These are phyloP conservation scores for Diplodia scrobiculata DNA, from an alignment of 2,329 filamentous ascomycete genomes.

Conservation along the genomic window DNA sequence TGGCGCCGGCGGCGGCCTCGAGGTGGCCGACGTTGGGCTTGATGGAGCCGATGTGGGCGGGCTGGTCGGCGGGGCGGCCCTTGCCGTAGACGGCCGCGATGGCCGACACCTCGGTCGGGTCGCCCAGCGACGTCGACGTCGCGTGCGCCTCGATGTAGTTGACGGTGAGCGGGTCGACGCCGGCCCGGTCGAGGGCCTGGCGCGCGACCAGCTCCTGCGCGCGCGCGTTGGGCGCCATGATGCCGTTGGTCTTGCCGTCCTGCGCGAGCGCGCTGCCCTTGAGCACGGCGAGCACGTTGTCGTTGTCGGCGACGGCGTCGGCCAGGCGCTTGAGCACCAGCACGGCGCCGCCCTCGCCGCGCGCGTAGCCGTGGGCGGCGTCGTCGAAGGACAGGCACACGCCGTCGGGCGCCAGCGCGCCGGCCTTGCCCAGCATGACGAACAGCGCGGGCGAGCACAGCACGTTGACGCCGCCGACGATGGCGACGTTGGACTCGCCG, in stretches of 20 bases:
- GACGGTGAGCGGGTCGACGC: slow-evolving; percentile 32
- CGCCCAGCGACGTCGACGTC: slow-evolving; percentile 34
- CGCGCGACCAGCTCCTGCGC: slow-evolving; percentile 39
- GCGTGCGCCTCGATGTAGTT: slow-evolving; percentile 33
- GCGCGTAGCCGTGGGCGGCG: slow-evolving; percentile 38
- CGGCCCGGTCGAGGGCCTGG: slow-evolving; percentile 32
- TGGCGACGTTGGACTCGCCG: slow-evolving; percentile 39
- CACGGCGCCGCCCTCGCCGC: slow-evolving; percentile 40
- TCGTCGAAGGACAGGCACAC: slow-evolving; percentile 42
- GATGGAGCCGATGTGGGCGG: slow-evolving; percentile 46
- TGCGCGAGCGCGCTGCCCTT: slow-evolving; percentile 41
- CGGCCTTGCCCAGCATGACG: slow-evolving; percentile 35
- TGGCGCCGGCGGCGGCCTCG: slow-evolving; percentile 37
- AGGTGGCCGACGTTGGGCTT: slow-evolving; percentile 42
- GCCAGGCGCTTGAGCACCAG: slow-evolving; percentile 39
- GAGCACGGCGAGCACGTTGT: slow-evolving; percentile 41
- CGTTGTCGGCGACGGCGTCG: slow-evolving; percentile 37
- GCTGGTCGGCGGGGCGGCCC: slow-evolving; percentile 50
- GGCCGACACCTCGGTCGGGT: slow-evolving; percentile 35
- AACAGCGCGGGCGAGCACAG: slow-evolving; percentile 41
- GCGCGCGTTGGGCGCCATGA: slow-evolving; percentile 43
- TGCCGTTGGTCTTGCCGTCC: slow-evolving; percentile 41
- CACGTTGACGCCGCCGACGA: slow-evolving; percentile 42
- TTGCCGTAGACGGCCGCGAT: slow-evolving; percentile 32
- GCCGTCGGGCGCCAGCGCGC: slow-evolving; percentile 33